These are phyloP conservation scores for Wickerhamomyces ciferrii DNA, from an alignment of 805 yeast species.

Conservation along the genomic window DNA sequence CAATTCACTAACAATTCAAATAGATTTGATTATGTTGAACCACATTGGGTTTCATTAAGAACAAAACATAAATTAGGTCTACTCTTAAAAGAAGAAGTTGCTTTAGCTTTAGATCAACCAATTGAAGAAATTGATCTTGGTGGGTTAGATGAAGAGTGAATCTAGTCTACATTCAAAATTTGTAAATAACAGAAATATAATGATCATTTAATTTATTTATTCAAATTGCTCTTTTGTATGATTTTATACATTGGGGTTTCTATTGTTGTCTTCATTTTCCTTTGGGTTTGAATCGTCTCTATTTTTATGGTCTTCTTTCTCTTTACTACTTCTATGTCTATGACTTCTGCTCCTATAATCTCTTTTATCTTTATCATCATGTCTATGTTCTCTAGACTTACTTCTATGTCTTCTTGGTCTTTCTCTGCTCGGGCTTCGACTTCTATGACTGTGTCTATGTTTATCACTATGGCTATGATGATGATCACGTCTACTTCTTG, in stretches of 20 bases:
- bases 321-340: constrained; percentile 1
- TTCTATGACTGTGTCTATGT: neutral
- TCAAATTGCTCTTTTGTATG: neutral
- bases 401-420: neutral
- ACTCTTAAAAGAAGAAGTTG: constrained; percentile 46
- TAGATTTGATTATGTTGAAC: constrained; percentile 66
- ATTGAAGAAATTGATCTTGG: constrained; percentile 17
- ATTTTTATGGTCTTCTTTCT: neutral
- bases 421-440: neutral
- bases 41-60: constrained; percentile 76
- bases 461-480: neutral
- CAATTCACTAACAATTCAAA: constrained; percentile 1
- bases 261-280: neutral
- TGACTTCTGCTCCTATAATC: neutral
- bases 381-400: neutral
- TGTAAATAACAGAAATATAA: neutral
- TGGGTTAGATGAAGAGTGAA: constrained; percentile 11
- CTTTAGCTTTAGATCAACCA: constrained; percentile 22
- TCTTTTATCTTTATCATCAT: neutral
- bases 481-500: neutral
- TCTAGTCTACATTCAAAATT: neutral
- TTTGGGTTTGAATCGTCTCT: neutral
- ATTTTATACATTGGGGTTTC: neutral
- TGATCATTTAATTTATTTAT: too few relatives aligned
- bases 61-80: constrained; percentile 48